These are phyloP conservation scores for Pugionium cornutum DNA, from an alignment of 345 rosid species.

Conservation along the genomic window DNA sequence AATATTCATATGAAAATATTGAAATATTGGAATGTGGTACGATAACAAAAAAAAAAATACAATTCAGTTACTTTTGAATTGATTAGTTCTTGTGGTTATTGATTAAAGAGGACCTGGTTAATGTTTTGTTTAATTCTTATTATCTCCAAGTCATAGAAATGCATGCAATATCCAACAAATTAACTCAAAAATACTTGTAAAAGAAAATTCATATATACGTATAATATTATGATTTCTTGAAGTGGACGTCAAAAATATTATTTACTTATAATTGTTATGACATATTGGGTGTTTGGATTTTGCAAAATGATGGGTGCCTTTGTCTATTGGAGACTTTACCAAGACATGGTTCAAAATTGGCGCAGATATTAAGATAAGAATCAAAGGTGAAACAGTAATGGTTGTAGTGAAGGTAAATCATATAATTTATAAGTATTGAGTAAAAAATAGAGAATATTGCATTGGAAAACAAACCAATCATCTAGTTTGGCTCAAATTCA, in stretches of 20 bases:
- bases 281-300: slow-evolving; percentile 18
- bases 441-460: slow-evolving; percentile 31
- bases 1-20: no score
- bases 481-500: slow-evolving; percentile 44
- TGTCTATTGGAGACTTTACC: slow-evolving; percentile 33
- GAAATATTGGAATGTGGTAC: no score
- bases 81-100: not conserved
- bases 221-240: not conserved
- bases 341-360: slow-evolving; percentile 21
- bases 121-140: not conserved
- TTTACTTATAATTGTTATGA: not conserved
- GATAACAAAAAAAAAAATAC: no score
- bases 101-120: not conserved
- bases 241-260: slow-evolving; percentile 17
- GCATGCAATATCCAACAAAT: not conserved
- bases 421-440: slow-evolving; percentile 1
- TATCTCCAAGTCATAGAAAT: not conserved
- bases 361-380: slow-evolving; percentile 30
- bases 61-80: not conserved
- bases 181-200: not conserved
- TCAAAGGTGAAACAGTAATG: slow-evolving; percentile 9
- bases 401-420: not conserved
- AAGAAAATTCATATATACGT: not conserved
- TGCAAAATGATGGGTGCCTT: slow-evolving; percentile 35
- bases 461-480: slow-evolving; percentile 36